phyloP scores from a whole-genome alignment of 1,139 yeast species.

The Chernovozyma aurita region DNA sequence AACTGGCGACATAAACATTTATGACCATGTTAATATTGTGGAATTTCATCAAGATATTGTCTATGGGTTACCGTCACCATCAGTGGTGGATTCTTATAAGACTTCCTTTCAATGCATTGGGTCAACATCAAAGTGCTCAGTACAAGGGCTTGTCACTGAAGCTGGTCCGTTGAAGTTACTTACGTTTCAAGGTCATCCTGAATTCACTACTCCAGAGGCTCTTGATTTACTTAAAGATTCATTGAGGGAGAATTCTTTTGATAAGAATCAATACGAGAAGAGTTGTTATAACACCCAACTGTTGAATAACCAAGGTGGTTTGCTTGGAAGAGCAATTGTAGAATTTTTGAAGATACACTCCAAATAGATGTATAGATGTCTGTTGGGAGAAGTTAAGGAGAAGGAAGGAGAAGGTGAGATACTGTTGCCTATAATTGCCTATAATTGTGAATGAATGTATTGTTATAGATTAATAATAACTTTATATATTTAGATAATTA shows the following conservation, averaged over 20 bases:
- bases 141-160: slow-evolving; percentile 59
- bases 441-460: too few species aligned
- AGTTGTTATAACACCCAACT: slow-evolving; percentile 24
- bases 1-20: slow-evolving; percentile 2
- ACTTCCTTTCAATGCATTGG: slow-evolving; percentile 44
- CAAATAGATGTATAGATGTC: neutral
- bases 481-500: too few species aligned
- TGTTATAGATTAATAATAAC: too few species aligned
- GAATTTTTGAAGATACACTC: slow-evolving; percentile 17
- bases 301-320: slow-evolving; percentile 31
- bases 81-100: slow-evolving; percentile 7
- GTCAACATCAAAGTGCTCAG: slow-evolving; percentile 45
- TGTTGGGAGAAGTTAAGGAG: too few species aligned
- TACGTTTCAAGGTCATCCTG: slow-evolving; percentile 91
- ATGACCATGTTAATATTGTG: slow-evolving; percentile 37
- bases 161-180: slow-evolving; percentile 41
- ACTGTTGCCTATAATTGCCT: too few species aligned
- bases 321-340: slow-evolving; percentile 30
- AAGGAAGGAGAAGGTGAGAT: too few species aligned
- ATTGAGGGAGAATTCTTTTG: slow-evolving; percentile 13
- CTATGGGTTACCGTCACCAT: slow-evolving; percentile 27
- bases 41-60: slow-evolving; percentile 77
- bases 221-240: slow-evolving; percentile 21
- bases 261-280: slow-evolving; percentile 21
- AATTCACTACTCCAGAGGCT: slow-evolving; percentile 46